Base-by-base conservation (phyloP, 129 eudicot species). In the Artemisia argyi region DNA sequence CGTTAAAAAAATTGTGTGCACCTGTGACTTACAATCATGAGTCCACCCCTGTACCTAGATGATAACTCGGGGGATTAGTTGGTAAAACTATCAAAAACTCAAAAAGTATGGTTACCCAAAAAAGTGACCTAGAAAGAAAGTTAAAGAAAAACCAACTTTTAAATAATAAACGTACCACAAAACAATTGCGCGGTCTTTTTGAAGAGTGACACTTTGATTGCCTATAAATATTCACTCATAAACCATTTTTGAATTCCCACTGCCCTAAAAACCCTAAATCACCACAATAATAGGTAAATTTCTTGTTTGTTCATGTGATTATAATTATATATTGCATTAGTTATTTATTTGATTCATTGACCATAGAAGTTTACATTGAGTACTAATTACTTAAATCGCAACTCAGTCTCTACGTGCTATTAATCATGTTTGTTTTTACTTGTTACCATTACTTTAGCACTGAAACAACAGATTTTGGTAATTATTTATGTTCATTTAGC, bases 191-290 rank as follows among this genome's bases (percentile, higher is more conserved):
- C 73, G 51, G 30, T 68, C 50, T 69, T 52, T 69, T 68, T 51
- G 16, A 68, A 28, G 67, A 61, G 42, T 35, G 42, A 6, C 18
- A 26, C 67, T 24, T 35, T 14, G 35, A 11, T 30, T 3, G 17
- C 17, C 48, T 51, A 51, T 7, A 24, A 22, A 19, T 22, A 24
- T 55, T 57, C 15, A 26, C 16, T 14, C 44, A 26, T 7, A 58
- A 60, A 24, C 65, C 44, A 12, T 18, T 13, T 60, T 60, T 12
- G 44, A 60, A 51, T 51, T 51, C 18, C 63, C 75, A 69, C 46
- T 7, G 16, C 65, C 66, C 62, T 64, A 76, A 77, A 75, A 76
- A 76, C 77, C 81, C 81, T 63, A 78, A 61, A 35, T 52, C n/a
- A 66, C 46, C 68, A 0, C 32, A 16, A 26, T 0, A 51, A 30